A percentile compares a stretch with the other conserved stretches of the same genome.
phyloP scores from a whole-genome alignment of 2,329 filamentous ascomycete genomes.

The Curvularia eragrostidis region DNA sequence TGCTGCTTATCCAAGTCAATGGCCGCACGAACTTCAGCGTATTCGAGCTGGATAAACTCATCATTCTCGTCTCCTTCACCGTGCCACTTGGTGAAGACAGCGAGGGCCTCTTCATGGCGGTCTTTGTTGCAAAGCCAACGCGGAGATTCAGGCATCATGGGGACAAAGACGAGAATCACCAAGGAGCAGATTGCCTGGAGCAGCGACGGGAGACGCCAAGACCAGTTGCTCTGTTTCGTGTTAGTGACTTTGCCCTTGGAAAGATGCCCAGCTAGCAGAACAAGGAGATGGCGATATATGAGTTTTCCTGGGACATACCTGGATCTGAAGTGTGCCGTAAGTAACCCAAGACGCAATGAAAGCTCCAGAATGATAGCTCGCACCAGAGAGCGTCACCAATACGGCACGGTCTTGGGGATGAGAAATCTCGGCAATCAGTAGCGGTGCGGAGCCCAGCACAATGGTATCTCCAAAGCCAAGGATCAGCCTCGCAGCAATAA shows the following conservation, averaged over 20 bases:
- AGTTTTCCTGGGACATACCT: background rate
- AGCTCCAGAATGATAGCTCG: constrained; percentile 50
- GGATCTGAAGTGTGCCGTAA: constrained; percentile 19
- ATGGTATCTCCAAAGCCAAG: constrained; percentile 38
- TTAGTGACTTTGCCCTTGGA: background rate
- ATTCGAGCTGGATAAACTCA: constrained; percentile 23
- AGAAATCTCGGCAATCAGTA: constrained; percentile 55
- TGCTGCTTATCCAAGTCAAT: constrained; percentile 31
- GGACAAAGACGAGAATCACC: constrained; percentile 49
- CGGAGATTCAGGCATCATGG: constrained; percentile 62
- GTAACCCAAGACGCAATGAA: constrained; percentile 43
- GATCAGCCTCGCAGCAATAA: constrained; percentile 37
- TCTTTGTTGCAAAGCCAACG: constrained; percentile 65
- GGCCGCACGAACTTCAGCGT: constrained; percentile 22
- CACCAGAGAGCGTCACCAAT: constrained; percentile 39
- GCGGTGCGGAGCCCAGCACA: constrained; percentile 33
- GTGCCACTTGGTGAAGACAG: constrained; percentile 63
- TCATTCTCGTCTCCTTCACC: constrained; percentile 50
- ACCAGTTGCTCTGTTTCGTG: constrained; percentile 54
- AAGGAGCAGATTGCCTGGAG: constrained; percentile 57
- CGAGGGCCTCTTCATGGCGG: constrained; percentile 60
- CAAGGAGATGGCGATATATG: background rate
- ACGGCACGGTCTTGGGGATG: constrained; percentile 45
- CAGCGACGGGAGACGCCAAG: constrained; percentile 57
- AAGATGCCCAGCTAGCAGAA: background rate